Evolutionary conservation across 1,139 yeast species (phyloP).

Genomic region (Taphrina betulina): DNA sequence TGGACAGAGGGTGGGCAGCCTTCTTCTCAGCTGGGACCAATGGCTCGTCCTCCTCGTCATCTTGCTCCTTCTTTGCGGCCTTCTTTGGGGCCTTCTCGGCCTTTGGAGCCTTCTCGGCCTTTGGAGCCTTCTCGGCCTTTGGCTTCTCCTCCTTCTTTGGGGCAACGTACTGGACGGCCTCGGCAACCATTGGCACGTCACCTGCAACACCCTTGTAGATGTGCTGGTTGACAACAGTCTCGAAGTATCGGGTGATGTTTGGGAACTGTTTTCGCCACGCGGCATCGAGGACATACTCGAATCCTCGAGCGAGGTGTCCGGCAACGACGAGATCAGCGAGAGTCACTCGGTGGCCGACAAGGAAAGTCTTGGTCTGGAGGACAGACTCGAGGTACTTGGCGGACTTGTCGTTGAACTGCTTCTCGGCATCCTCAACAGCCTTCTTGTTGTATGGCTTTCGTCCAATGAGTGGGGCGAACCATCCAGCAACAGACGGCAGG

Average conservation of each 20-base stretch:
- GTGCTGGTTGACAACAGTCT: slow-evolving; percentile 62
- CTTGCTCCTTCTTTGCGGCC: slow-evolving; percentile 30
- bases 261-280: slow-evolving; percentile 80
- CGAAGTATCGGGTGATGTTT: slow-evolving; percentile 79
- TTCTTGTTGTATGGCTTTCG: slow-evolving; percentile 76
- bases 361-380: slow-evolving; percentile 73
- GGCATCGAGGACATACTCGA: slow-evolving; percentile 65
- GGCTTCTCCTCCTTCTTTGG: slow-evolving; percentile 62
- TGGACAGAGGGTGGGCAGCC: slow-evolving; percentile 85
- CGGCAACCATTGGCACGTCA: slow-evolving; percentile 32
- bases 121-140: slow-evolving; percentile 42
- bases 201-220: slow-evolving; percentile 52
- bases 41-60: slow-evolving; percentile 35
- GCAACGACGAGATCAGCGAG: slow-evolving; percentile 78
- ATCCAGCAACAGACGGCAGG: slow-evolving; percentile 49
- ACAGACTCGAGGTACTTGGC: slow-evolving; percentile 54
- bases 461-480: slow-evolving; percentile 52
- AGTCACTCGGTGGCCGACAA: slow-evolving; percentile 87
- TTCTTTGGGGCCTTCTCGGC: too few relatives aligned
- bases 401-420: slow-evolving; percentile 47
- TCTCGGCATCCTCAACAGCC: slow-evolving; percentile 59
- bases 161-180: slow-evolving; percentile 60
- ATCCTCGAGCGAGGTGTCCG: slow-evolving; percentile 61
- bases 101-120: slow-evolving; percentile 16
- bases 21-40: slow-evolving; percentile 40